These are phyloP conservation scores for Amanita molliuscula DNA, from an alignment of 768 basidiomycete species.

Conservation along the genomic window DNA sequence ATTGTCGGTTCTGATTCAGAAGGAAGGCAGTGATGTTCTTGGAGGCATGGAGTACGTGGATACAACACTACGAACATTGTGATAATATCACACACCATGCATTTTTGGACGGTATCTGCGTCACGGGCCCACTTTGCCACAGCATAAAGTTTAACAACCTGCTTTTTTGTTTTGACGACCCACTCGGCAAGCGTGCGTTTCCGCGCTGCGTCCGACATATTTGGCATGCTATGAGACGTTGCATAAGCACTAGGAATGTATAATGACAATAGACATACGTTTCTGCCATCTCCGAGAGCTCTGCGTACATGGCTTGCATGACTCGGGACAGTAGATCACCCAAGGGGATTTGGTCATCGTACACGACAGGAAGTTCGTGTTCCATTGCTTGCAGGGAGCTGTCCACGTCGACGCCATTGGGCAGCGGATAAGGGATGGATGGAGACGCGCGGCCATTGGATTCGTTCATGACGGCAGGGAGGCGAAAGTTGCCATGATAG, in stretches of 20 bases:
- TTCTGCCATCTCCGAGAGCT: slow-evolving; percentile 76
- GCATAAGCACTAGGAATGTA: neutral
- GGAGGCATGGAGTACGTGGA: slow-evolving; percentile 6
- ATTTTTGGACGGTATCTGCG: slow-evolving; percentile 74
- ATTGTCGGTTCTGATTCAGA: slow-evolving; percentile 76
- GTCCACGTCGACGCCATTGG: slow-evolving; percentile 19
- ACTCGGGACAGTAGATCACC: slow-evolving; percentile 69
- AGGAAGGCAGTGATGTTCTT: slow-evolving; percentile 86
- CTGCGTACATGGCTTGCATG: slow-evolving; percentile 71
- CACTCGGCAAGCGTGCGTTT: slow-evolving; percentile 81
- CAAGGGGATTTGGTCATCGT: slow-evolving; percentile 65
- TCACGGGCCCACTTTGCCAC: slow-evolving; percentile 83
- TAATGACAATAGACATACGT: slow-evolving; percentile 43
- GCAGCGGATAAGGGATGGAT: neutral
- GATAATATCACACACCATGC: slow-evolving; percentile 45
- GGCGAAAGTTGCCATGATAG: neutral
- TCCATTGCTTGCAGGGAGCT: slow-evolving; percentile 49
- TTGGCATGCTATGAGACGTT: slow-evolving; percentile 45
- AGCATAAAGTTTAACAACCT: slow-evolving; percentile 83
- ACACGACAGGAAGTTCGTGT: slow-evolving; percentile 61
- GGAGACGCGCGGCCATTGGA: neutral
- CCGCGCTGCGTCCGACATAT: slow-evolving; percentile 71
- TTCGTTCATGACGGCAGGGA: slow-evolving; percentile 1
- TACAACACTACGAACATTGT: neutral
- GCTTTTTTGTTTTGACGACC: slow-evolving; percentile 85